Conservation (phyloP, 805 yeast genomes). For the Ogataea wickerhamii region DNA sequence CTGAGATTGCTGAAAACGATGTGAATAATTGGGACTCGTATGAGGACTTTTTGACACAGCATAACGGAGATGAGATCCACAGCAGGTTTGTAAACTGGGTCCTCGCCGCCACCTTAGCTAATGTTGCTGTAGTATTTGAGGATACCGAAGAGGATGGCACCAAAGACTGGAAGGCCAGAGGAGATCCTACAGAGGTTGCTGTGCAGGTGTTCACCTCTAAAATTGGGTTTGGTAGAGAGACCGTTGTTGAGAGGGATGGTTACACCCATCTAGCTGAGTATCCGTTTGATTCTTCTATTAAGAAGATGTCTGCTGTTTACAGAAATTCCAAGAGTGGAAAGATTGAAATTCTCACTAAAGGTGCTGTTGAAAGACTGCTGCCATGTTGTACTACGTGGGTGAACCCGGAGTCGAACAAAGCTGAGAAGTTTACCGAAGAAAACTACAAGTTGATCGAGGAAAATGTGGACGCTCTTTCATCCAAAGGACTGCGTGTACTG, state of each 20-base stretch:
- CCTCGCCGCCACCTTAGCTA: constrained; percentile 69
- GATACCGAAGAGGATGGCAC: constrained; percentile 38
- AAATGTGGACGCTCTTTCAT: constrained; percentile 56
- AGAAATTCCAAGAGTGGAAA: constrained; percentile 28
- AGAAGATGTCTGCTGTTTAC: constrained; percentile 68
- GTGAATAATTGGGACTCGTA: constrained; percentile 30
- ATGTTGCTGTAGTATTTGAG: constrained; percentile 64
- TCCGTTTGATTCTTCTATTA: constrained; percentile 72
- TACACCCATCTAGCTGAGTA: constrained; percentile 55
- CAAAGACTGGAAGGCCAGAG: constrained; percentile 67
- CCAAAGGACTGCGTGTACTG: constrained; percentile 67
- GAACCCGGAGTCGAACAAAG: constrained; percentile 32
- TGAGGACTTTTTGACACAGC: constrained; percentile 16
- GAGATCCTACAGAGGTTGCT: constrained; percentile 89
- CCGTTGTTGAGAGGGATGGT: constrained; percentile 37
- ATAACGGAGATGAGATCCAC: constrained; percentile 16
- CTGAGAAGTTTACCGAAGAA: constrained; percentile 37
- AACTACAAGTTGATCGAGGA: constrained; percentile 43
- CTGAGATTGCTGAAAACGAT: constrained; percentile 36
- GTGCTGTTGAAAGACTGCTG: constrained; percentile 72
- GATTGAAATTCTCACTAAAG: constrained; percentile 50
- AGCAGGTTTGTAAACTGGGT: constrained; percentile 48
- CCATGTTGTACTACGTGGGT: constrained; percentile 54
- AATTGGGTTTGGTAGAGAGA: constrained; percentile 46
- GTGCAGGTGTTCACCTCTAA: constrained; percentile 73